Evolutionary conservation across 148 eudicot species (phyloP), one percentile per base, ranked within the genome.

Genomic region (Oxyria digyna): DNA sequence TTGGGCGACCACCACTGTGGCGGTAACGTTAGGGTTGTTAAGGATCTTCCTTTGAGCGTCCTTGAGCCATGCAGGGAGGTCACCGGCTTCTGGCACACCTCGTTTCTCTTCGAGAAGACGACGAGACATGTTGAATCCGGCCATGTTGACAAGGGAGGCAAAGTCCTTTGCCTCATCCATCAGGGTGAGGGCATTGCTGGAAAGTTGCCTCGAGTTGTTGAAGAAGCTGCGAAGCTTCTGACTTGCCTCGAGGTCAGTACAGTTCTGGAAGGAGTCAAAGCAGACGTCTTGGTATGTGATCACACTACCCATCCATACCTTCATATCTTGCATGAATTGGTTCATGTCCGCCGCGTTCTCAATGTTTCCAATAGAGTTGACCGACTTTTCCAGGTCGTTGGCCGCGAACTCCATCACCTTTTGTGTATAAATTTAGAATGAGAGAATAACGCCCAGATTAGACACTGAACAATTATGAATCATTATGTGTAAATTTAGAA

Each of bases 201-300:
- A 72, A 1, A 88, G 71, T 54, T 88, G 80, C 3, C 73, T 32
- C 0, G 87, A 75, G 0, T 73, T 66, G 2, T 78, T 80, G 74
- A 88, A 76, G 37, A 82, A 33, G 0, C 64, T 45, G 35, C 82
- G 81, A 80, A 88, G 75, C 59, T 81, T 81, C 7, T 73, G 72
- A 0, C 87, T 91, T 1, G 65, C 18, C 9, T 85, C 82, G 23
- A 81, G 78, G 0, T 82, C 75, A 0, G 83, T 84, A 0, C 85
- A 78, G 77, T 88, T 86, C 69, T 78, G 82, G 38, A 88, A 88
- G 0, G 83, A 84, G n/a, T 88, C 91, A 17, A 86, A 65, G 64
- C 96, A 88, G 1, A 84, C 86, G 32, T 86, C 85, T 37, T 88
- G 87, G 69, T 74, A 81, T 0, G 96, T 86, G 18, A 79, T 69